A percentile compares a stretch with the other conserved stretches of the same genome.
phyloP scores from a whole-genome alignment of 345 rosid species.

The Euphorbia lathyris region DNA sequence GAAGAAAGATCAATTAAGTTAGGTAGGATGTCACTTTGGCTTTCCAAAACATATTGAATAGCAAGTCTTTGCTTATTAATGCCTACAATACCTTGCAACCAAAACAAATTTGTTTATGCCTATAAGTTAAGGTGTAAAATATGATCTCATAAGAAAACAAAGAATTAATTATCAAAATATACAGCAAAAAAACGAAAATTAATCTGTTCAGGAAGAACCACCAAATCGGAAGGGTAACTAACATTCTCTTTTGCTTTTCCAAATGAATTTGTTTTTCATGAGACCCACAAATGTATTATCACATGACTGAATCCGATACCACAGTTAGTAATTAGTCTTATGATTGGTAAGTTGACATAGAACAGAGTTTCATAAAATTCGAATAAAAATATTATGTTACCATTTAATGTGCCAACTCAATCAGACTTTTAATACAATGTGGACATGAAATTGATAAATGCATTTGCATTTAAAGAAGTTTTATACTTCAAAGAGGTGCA shows the following conservation, averaged over 20 bases:
- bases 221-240: not conserved
- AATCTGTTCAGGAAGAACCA: too few relatives aligned
- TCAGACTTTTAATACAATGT: not conserved
- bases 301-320: not conserved
- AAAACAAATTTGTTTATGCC: not conserved
- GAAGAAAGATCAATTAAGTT: too few relatives aligned
- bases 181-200: too few relatives aligned
- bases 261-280: too few relatives aligned
- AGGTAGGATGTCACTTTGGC: too few relatives aligned
- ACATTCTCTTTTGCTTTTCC: too few relatives aligned
- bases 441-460: not conserved
- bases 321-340: not conserved
- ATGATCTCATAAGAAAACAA: not conserved
- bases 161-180: too few relatives aligned
- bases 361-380: too few relatives aligned
- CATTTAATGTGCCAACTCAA: not conserved
- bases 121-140: not conserved
- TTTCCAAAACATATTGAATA: too few relatives aligned
- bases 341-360: not conserved
- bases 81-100: too few relatives aligned
- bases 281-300: not conserved
- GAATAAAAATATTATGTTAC: not conserved
- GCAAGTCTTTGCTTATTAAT: too few relatives aligned
- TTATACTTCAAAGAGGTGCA: not conserved
- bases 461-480: not conserved